Evolutionary conservation across 2,329 filamentous ascomycete genomes (phyloP).

Genomic region (Talaromyces sp.): DNA sequence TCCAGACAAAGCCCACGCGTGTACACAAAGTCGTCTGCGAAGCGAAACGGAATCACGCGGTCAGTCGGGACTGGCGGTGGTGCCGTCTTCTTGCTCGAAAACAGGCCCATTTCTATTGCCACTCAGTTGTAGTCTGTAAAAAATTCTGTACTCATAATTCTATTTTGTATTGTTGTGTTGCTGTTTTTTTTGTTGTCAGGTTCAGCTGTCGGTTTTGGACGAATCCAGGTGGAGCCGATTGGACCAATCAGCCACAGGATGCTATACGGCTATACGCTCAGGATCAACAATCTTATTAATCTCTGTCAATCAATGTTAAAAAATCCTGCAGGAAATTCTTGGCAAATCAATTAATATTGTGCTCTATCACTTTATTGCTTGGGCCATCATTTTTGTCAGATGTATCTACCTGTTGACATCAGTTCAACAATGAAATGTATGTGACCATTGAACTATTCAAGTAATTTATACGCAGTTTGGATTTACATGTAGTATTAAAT

Average conservation of each 20-base stretch:
- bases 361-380: too few species aligned
- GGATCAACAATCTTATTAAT: too few species aligned
- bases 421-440: too few species aligned
- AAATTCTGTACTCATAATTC: not conserved
- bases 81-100: not conserved
- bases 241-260: not conserved
- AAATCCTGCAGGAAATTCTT: too few species aligned
- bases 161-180: not conserved
- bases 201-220: not conserved
- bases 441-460: too few species aligned
- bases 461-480: too few species aligned
- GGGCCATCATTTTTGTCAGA: too few species aligned
- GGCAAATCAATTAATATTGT: too few species aligned
- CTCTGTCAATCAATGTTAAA: too few species aligned
- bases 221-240: too few species aligned
- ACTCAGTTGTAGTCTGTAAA: not conserved
- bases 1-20: slow-evolving; percentile 9
- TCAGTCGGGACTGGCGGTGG: slow-evolving; percentile 8
- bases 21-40: slow-evolving; percentile 5
- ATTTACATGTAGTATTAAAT: too few species aligned
- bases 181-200: not conserved
- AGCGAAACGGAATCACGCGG: slow-evolving; percentile 6
- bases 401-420: too few species aligned
- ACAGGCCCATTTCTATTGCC: slow-evolving; percentile 1
- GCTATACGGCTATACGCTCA: not conserved